Evolutionary conservation across 345 rosid genomes (phyloP).

Genomic region (Pseudoturritis turrita): DNA sequence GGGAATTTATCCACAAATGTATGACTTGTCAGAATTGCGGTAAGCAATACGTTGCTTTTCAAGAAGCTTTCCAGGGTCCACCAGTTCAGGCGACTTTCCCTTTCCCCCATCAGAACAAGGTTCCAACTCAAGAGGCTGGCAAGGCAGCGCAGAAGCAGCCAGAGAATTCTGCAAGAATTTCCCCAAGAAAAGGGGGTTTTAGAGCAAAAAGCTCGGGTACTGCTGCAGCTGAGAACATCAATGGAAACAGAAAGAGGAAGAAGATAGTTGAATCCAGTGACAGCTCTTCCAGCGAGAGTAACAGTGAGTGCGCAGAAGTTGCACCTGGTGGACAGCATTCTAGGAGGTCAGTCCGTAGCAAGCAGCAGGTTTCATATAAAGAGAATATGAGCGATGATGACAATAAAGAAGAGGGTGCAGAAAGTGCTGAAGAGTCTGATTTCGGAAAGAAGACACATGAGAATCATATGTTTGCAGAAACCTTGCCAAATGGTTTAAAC

Average conservation of each 20-base stretch:
- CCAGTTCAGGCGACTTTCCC: constrained; percentile 30
- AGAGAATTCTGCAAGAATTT: constrained; percentile 27
- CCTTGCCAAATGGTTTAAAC: constrained; percentile 8
- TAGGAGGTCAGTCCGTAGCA: constrained; percentile 68
- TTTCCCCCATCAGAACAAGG: constrained; percentile 38
- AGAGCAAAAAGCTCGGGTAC: constrained; percentile 19
- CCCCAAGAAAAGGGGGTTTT: constrained; percentile 23
- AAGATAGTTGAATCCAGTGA: constrained; percentile 49
- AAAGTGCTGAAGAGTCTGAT: constrained; percentile 6
- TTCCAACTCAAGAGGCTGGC: constrained; percentile 36
- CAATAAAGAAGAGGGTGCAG: constrained; percentile 23
- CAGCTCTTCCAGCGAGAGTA: constrained; percentile 42
- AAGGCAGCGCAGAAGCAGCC: constrained; percentile 33
- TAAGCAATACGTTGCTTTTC: constrained; percentile 49
- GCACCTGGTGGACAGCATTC: constrained; percentile 37
- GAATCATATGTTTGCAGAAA: neutral
- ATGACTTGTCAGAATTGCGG: constrained; percentile 50
- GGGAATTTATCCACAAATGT: constrained; percentile 31
- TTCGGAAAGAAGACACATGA: neutral
- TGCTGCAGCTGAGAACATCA: constrained; percentile 31
- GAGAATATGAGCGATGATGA: constrained; percentile 60
- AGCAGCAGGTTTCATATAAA: constrained; percentile 56
- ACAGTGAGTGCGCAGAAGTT: constrained; percentile 42
- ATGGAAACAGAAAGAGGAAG: constrained; percentile 49
- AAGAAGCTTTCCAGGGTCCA: constrained; percentile 31